These are phyloP conservation scores for Erodium texanum DNA, from an alignment of 441 rosid species.

Conservation along the genomic window DNA sequence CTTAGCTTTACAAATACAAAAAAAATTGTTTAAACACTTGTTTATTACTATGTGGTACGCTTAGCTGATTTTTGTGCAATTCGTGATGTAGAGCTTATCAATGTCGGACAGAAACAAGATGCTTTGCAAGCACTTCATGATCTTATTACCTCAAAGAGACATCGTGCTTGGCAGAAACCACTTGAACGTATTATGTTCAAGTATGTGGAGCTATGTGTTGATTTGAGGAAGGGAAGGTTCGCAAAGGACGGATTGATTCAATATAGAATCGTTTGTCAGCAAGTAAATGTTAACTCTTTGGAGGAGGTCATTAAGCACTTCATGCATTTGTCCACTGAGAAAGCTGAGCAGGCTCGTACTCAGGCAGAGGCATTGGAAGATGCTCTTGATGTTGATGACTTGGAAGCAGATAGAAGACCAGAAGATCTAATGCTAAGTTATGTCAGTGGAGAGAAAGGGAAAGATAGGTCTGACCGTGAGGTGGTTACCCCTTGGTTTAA, in stretches of 20 bases:
- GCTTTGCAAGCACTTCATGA: conserved; percentile 90
- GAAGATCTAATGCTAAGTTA: conserved; percentile 96
- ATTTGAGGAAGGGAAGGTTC: conserved; percentile 78
- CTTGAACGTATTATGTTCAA: conserved; percentile 89
- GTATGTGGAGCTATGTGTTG: conserved; percentile 93
- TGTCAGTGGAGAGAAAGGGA: conserved; percentile 98
- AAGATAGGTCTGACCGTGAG: conserved; percentile 95
- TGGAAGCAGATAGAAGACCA: conserved; percentile 94
- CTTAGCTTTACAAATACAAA: not conserved
- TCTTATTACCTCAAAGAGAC: conserved; percentile 79
- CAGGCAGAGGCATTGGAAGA: conserved; percentile 91
- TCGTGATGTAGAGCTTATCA: conserved; percentile 60
- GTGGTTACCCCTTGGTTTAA: conserved; percentile 99
- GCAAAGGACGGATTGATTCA: conserved; percentile 99
- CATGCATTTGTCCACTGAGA: conserved; percentile 88
- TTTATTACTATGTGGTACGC: not conserved
- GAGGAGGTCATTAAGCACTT: conserved; percentile 99
- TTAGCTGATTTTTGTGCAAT: conserved; percentile 3
- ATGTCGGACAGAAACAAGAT: conserved; percentile 98
- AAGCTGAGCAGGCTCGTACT: conserved; percentile 91
- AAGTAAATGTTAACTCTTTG: conserved; percentile 88
- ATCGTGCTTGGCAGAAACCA: conserved; percentile 92
- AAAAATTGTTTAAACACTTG: too few relatives aligned
- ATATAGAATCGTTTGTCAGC: conserved; percentile 88
- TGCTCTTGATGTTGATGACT: conserved; percentile 98